A percentile compares a stretch with the other conserved stretches of the same genome.
phyloP scores from a whole-genome alignment of 805 yeast species.

The Metschnikowia gruessii region DNA sequence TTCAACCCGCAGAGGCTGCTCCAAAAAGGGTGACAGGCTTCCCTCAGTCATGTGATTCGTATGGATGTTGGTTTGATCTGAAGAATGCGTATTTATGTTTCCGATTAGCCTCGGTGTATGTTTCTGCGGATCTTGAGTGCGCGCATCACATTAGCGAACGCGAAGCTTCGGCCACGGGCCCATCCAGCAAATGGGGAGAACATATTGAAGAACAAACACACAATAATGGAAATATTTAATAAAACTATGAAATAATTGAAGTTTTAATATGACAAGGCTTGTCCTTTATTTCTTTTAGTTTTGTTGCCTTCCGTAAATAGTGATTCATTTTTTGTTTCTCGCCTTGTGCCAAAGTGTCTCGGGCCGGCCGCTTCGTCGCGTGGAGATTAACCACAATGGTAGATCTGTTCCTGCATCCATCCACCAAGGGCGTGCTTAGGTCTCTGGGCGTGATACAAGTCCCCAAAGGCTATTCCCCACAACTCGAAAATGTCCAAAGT shows the following conservation, averaged over 20 bases:
- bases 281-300: background rate
- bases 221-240: too few relatives aligned
- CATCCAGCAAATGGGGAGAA: too few relatives aligned
- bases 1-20: slow-evolving; percentile 16
- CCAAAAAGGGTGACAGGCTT: slow-evolving; percentile 22
- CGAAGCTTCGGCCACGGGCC: background rate
- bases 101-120: background rate
- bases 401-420: slow-evolving; percentile 8
- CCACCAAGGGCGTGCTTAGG: slow-evolving; percentile 3
- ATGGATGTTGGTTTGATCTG: background rate
- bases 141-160: background rate
- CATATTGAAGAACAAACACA: too few relatives aligned
- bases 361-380: slow-evolving; percentile 1
- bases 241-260: too few relatives aligned
- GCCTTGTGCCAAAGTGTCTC: background rate
- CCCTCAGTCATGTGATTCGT: slow-evolving; percentile 11
- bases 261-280: too few relatives aligned
- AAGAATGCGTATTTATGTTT: background rate
- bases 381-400: slow-evolving; percentile 4
- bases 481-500: slow-evolving; percentile 41
- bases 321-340: background rate
- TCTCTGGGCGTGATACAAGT: background rate
- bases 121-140: slow-evolving; percentile 2
- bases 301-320: background rate
- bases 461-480: background rate